These are phyloP conservation scores for Sphenostylis stenocarpa DNA, from an alignment of 306 rosid genomes.

Conservation along the genomic window DNA sequence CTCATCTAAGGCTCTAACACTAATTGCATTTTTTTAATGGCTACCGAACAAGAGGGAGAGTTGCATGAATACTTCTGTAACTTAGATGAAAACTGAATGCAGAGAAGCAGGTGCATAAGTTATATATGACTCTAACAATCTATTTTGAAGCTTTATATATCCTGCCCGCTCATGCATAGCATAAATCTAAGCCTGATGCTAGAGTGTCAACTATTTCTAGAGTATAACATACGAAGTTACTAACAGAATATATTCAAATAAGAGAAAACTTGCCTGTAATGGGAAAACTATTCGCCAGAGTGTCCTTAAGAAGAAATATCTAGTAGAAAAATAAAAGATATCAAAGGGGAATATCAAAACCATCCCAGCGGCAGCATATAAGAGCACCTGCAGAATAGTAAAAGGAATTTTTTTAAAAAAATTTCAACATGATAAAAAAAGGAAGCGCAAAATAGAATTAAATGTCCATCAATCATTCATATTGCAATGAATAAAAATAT, in stretches of 20 bases:
- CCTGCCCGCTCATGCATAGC: conserved; percentile 9
- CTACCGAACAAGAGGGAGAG: neutral
- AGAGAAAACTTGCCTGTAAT: conserved; percentile 75
- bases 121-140: conserved; percentile 10
- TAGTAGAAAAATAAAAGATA: conserved; percentile 85
- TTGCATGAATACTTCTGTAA: neutral
- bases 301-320: conserved; percentile 89
- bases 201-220: conserved; percentile 20
- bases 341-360: conserved; percentile 91
- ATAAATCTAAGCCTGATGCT: conserved; percentile 15
- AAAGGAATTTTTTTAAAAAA: conserved; percentile 5
- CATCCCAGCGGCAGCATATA: conserved; percentile 78
- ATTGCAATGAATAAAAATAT: conserved; percentile 12
- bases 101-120: conserved; percentile 12
- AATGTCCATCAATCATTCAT: conserved; percentile 9
- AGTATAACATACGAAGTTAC: neutral
- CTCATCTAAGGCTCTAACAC: conserved; percentile 19
- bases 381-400: conserved; percentile 78
- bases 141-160: conserved; percentile 7
- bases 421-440: conserved; percentile 24
- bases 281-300: conserved; percentile 91
- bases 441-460: conserved; percentile 21
- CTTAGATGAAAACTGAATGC: conserved; percentile 1
- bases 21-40: conserved; percentile 24
- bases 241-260: conserved; percentile 9